Evolutionary conservation across 805 yeast genomes (phyloP).

Genomic region (Clavispora vitiphila): DNA sequence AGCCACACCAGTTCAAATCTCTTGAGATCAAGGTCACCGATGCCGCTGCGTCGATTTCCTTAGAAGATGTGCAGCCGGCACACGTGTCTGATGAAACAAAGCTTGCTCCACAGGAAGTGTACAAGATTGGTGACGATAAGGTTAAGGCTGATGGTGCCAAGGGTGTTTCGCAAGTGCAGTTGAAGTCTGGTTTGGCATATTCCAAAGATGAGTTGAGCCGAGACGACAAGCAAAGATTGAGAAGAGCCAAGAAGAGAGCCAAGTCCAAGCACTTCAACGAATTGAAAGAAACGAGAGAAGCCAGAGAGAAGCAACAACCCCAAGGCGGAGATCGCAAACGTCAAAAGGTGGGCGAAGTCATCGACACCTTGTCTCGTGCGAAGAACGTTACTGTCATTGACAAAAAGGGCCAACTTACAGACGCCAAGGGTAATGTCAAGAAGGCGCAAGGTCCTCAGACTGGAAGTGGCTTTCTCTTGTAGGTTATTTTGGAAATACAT

Average conservation of each 20-base stretch:
- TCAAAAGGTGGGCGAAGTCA: conserved; percentile 56
- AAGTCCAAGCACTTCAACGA: conserved; percentile 51
- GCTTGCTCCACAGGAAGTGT: conserved; percentile 94
- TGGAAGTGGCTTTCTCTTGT: conserved; percentile 22
- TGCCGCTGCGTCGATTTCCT: conserved; percentile 67
- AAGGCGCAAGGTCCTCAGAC: conserved; percentile 33
- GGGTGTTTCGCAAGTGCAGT: conserved; percentile 51
- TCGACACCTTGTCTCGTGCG: conserved; percentile 65
- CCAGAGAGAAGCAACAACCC: conserved; percentile 22
- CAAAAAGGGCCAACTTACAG: conserved; percentile 68
- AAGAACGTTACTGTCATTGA: conserved; percentile 77
- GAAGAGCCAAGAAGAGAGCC: conserved; percentile 83
- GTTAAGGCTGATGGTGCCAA: conserved; percentile 24
- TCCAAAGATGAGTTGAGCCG: conserved; percentile 77
- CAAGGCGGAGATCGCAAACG: conserved; percentile 36
- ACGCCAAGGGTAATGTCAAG: conserved; percentile 62
- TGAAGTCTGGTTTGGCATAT: conserved; percentile 74
- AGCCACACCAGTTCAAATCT: conserved; percentile 68
- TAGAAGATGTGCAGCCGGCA: conserved; percentile 97
- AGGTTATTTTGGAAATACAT: not conserved
- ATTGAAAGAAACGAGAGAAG: conserved; percentile 24
- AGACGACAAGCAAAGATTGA: conserved; percentile 80
- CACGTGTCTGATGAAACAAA: conserved; percentile 67
- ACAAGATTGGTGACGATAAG: conserved; percentile 45
- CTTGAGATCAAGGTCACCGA: conserved; percentile 69